Evolutionary conservation across 1,284 basidiomycete genomes (phyloP).

Genomic region (Trametes pubescens): DNA sequence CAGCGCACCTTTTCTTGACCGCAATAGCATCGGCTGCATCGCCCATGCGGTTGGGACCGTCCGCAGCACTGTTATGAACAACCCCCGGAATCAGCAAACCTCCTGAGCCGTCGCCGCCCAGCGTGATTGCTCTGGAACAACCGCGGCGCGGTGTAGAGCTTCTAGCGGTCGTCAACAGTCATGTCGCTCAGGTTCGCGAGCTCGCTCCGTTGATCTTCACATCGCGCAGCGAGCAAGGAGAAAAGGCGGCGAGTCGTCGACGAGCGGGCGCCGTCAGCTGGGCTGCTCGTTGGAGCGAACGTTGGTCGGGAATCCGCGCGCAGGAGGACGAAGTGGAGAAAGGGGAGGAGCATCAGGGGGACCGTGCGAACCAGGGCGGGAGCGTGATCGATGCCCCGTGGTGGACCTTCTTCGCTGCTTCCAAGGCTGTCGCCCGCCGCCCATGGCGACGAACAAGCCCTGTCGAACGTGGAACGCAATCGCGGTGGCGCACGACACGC

Average conservation of each 20-base stretch:
- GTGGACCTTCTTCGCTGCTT: constrained; percentile 11
- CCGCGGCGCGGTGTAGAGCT: constrained; percentile 8
- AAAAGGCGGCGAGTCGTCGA: constrained; percentile 8
- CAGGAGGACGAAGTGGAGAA: constrained; percentile 26
- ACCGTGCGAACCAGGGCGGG: constrained; percentile 7
- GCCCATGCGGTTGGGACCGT: neutral
- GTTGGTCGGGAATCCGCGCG: constrained; percentile 12
- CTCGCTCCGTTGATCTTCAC: neutral
- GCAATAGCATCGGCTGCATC: neutral
- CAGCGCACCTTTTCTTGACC: neutral
- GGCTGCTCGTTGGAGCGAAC: constrained; percentile 13
- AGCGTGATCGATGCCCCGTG: constrained; percentile 14
- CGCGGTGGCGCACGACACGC: neutral
- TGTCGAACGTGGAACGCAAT: constrained; percentile 1
- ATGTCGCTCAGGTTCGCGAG: constrained; percentile 2
- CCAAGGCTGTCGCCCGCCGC: constrained; percentile 8
- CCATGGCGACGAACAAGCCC: constrained; percentile 11
- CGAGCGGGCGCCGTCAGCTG: constrained; percentile 11
- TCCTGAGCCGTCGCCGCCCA: constrained; percentile 19
- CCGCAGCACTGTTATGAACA: constrained; percentile 13
- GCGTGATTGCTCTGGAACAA: constrained; percentile 14
- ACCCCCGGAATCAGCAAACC: constrained; percentile 5
- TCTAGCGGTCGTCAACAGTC: constrained; percentile 15
- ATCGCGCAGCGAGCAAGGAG: neutral
- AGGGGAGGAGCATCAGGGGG: constrained; percentile 25